Evolutionary conservation across 169 alveolate species (phyloP).

Genomic region (Plasmodium ovale): DNA sequence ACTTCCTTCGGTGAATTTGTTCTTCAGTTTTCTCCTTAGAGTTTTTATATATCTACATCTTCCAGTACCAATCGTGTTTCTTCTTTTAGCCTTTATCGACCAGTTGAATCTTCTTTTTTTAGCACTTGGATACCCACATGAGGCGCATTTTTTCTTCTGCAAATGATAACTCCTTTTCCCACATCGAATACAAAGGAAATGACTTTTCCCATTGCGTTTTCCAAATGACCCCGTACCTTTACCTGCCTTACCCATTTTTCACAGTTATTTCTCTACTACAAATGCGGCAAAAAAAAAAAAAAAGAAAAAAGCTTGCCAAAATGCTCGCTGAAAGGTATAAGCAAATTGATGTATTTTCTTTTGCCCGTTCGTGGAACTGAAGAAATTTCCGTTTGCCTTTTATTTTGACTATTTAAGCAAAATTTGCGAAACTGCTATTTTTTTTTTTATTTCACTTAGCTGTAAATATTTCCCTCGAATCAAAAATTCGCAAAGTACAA

Average conservation of each 20-base stretch:
- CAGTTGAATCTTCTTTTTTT: conserved; percentile 96
- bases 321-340: too few relatives aligned
- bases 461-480: too few relatives aligned
- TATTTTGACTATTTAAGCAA: too few relatives aligned
- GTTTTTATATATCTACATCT: conserved; percentile 95
- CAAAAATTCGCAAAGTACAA: too few relatives aligned
- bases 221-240: conserved; percentile 99
- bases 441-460: too few relatives aligned
- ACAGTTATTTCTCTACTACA: too few relatives aligned
- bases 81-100: conserved; percentile 96
- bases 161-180: conserved; percentile 95
- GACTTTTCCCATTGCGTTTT: conserved; percentile 96
- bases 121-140: conserved; percentile 97
- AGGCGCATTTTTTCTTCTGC: conserved; percentile 96
- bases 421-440: too few relatives aligned
- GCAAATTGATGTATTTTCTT: too few relatives aligned
- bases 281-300: too few relatives aligned
- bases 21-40: conserved; percentile 95
- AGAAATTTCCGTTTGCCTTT: too few relatives aligned
- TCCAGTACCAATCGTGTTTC: conserved; percentile 98
- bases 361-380: too few relatives aligned
- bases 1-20: conserved; percentile 97
- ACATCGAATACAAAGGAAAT: conserved; percentile 96
- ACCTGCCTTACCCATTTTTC: conserved; percentile 94
- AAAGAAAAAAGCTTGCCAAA: too few relatives aligned